Conservation (phyloP, 495 filamentous ascomycete genomes). For the Trypethelium eluteriae region DNA sequence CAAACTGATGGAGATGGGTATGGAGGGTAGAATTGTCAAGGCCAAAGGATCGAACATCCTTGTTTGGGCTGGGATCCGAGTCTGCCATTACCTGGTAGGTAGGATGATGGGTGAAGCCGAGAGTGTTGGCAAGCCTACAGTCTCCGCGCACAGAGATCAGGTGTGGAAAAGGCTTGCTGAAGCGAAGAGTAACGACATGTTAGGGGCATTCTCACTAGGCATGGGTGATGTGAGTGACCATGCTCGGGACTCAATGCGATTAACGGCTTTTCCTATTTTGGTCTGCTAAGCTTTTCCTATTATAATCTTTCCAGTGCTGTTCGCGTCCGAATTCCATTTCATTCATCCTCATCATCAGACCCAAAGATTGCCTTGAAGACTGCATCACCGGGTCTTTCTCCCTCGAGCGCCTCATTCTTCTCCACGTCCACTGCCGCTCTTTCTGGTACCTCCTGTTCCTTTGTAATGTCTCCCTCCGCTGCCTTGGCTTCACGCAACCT, state of each 20-base stretch:
- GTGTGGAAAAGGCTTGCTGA: too few species aligned
- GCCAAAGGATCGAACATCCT: not conserved
- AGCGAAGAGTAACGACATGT: too few species aligned
- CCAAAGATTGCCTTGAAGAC: conserved; percentile 94
- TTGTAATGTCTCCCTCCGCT: conserved; percentile 14
- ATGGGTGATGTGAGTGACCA: too few species aligned
- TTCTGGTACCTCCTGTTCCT: conserved; percentile 13
- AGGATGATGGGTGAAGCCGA: not conserved
- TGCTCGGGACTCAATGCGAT: not conserved
- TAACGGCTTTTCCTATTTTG: not conserved
- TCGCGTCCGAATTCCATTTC: conserved; percentile 18
- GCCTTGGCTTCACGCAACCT: conserved; percentile 3
- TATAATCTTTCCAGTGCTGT: not conserved
- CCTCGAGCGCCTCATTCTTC: conserved; percentile 80
- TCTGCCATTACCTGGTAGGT: not conserved
- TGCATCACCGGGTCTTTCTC: conserved; percentile 71
- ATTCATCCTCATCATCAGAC: conserved; percentile 70
- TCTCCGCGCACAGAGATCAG: too few species aligned
- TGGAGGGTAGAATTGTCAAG: not conserved
- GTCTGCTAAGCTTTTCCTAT: not conserved
- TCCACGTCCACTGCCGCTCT: conserved; percentile 58
- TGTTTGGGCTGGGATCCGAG: not conserved
- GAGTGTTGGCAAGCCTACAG: not conserved
- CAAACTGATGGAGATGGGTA: not conserved
- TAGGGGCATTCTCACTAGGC: too few species aligned